Base-by-base conservation (phyloP, 148 eudicot genomes). In the Silene latifolia region DNA sequence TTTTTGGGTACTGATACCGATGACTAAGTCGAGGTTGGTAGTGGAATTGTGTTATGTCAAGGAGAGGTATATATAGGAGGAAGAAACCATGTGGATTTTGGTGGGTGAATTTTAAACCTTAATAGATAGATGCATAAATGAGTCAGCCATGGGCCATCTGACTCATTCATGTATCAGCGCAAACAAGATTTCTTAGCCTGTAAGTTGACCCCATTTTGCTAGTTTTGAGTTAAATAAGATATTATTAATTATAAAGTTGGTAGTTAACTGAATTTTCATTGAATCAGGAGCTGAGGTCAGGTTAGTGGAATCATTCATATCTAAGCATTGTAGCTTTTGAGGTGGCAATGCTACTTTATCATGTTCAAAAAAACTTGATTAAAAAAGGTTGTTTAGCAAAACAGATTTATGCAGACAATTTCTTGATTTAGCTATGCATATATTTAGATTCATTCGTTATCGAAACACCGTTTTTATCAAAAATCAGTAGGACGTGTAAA, bases 111-210 rank as follows among this genome's bases (percentile, higher is more conserved):
- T 6, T 39, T 39, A 7, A 32, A 63, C 27, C 39, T 35, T 48
- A 47, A 46, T 46, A 7, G 32, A 62, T 12, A 12, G 54, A 48
- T 48, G 42, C 19, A 63, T 63, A 63, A 63, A 29, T 63, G 69
- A 74, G 59, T 74, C 76, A 48, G 65, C 7, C 29, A 63, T 47
- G 61, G 60, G 11, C 51, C 68, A 76, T 71, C 72, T 35, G 73
- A 70, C 60, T 70, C 73, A 70, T 51, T 14, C 42, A 53, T 70
- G 73, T 3, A 58, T 70, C 73, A 70, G 60, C 60, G 24, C 51
- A 75, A 15, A 54, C 63, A 67, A 56, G 54, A 66, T 75, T 67
- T 67, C 39, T 75, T 57, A 66, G 25, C 25, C 32, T 3, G 6
- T 20, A 66, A 75, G 78, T 67, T 57, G 64, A 56, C 60, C 19